Percentiles rank a stretch among this genome's conserved stretches.
Conservation (phyloP, 2,329 filamentous ascomycete species). For the Ophiobolus disseminans region DNA sequence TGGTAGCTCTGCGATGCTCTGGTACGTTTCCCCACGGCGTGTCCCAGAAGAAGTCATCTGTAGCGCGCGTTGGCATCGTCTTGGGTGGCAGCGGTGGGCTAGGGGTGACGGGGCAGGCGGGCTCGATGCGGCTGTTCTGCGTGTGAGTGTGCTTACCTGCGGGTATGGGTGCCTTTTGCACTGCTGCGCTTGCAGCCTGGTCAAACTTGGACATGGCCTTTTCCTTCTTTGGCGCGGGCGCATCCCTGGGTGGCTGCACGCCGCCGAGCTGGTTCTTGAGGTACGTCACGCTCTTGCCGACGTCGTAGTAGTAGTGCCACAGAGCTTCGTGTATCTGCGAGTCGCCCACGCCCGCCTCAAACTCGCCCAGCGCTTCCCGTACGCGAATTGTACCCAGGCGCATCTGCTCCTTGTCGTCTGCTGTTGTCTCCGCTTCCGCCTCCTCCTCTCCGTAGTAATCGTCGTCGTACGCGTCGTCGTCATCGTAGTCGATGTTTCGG, state of each 20-base stretch:
- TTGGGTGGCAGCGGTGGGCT: slow-evolving; percentile 47
- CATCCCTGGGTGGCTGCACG: slow-evolving; percentile 31
- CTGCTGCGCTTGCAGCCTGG: slow-evolving; percentile 51
- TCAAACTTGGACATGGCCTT: slow-evolving; percentile 56
- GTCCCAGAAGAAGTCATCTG: slow-evolving; percentile 76
- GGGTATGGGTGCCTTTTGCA: slow-evolving; percentile 48
- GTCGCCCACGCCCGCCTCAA: slow-evolving; percentile 66
- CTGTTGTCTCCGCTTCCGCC: slow-evolving; percentile 29
- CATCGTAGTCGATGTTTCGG: slow-evolving; percentile 57
- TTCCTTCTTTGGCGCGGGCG: slow-evolving; percentile 46
- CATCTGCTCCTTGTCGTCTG: slow-evolving; percentile 60
- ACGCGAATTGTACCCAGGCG: slow-evolving; percentile 71
- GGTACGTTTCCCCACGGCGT: slow-evolving; percentile 85
- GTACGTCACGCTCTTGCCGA: slow-evolving; percentile 83
- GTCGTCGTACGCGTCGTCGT: slow-evolving; percentile 61
- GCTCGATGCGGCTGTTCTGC: slow-evolving; percentile 19
- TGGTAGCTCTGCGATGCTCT: slow-evolving; percentile 65
- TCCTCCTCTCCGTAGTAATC: slow-evolving; percentile 54
- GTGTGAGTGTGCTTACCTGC: slow-evolving; percentile 54
- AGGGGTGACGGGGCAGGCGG: slow-evolving; percentile 21
- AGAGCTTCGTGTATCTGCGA: slow-evolving; percentile 85
- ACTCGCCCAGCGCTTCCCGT: slow-evolving; percentile 66
- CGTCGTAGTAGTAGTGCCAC: slow-evolving; percentile 96
- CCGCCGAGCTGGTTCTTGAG: slow-evolving; percentile 65
- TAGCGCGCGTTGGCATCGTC: slow-evolving; percentile 26